Evolutionary conservation across 305 asterid species (phyloP), one percentile per base, ranked within the genome.

Genomic region (Withania somnifera): DNA sequence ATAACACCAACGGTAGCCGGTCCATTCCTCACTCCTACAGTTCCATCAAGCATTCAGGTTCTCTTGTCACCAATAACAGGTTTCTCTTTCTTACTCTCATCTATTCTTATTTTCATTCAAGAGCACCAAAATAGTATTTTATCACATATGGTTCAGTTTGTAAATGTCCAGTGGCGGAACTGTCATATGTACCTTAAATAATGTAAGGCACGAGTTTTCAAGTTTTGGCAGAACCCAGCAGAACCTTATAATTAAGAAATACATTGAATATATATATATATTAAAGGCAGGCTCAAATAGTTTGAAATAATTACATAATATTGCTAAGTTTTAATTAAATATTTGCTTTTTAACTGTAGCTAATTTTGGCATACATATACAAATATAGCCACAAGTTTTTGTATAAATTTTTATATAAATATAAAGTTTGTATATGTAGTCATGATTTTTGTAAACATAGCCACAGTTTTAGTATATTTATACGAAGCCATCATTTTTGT

Each of bases 51-150:
- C 90, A 84, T 92, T 80, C 97, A 75, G 85, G 90, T 93, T 83
- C 85, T 95, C 81, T 68, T 95, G 42, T 91, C 98, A 52, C 98
- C 97, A 38, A 38, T 91, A 34, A 91, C 97, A 88, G 98, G 98
- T 91, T 14, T 15, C 47, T 73, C 80, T 45, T 83, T 42, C 11
- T n/a, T n/a, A n/a, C 52, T 14, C 28, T 82, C 13, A 36, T 11
- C 40, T 24, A 3, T 47, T 68, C 40, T 7, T 36, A 36, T 36
- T 36, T 36, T 36, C 40, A 36, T 36, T 61, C 17, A 3, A 24
- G 34, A 10, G 2, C 34, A 24, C n/a, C 34, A 58, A 61, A 19
- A 11, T 30, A 67, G 47, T 32, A 40, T 61, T 3, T 81, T 24
- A 52, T 76, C 38, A 57, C 10, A 1, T 0, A n/a, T 61, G 0